Evolutionary conservation across 2,329 filamentous ascomycete genomes (phyloP), one percentile per base, ranked within the genome.

Genomic region (Biscogniauxia marginata): DNA sequence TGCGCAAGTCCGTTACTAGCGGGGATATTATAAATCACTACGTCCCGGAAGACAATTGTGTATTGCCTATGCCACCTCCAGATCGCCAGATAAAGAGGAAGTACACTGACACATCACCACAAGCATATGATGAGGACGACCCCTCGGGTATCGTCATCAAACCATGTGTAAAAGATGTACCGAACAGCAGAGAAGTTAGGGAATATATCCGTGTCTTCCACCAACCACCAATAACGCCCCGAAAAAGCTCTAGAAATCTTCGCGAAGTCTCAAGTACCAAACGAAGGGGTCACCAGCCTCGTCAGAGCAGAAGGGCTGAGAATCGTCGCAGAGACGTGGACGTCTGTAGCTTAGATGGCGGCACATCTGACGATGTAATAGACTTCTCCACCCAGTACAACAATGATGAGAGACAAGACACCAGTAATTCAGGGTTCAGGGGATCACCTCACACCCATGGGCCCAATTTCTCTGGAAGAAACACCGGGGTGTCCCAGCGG

Each of bases 171-270:
- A 59, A 54, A 25, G 56, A 56, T 7, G 61, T 66, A 4, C 68
- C 64, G 13, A 68, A 67, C 21, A 65, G 62, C 46, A 64, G 63
- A 50, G 65, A 69, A 57, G 65, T 69, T 13, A 63, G 63, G 48
- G 63, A 70, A 34, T 68, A 68, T 49, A 70, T 70, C 46, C 63
- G 64, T 8, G 56, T 63, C 43, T 70, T 69, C 45, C 67, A 69
- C 30, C 57, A 63, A 20, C 68, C 65, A 19, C 68, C 66, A 7
- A 66, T 70, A 25, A 54, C 58, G 34, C 54, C 56, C 16, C 66
- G 67, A 13, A 39, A 53, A 13, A 68, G 65, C 49, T 71, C 69
- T 6, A 68, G 54, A 50, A 54, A 54, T 45, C 46, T 64, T 24
- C 46, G 45, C 19, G 58, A 62, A 22, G 13, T 11, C 2, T 48